Base-by-base conservation (phyloP, 148 eudicot genomes). In the Rhododendron molle region DNA sequence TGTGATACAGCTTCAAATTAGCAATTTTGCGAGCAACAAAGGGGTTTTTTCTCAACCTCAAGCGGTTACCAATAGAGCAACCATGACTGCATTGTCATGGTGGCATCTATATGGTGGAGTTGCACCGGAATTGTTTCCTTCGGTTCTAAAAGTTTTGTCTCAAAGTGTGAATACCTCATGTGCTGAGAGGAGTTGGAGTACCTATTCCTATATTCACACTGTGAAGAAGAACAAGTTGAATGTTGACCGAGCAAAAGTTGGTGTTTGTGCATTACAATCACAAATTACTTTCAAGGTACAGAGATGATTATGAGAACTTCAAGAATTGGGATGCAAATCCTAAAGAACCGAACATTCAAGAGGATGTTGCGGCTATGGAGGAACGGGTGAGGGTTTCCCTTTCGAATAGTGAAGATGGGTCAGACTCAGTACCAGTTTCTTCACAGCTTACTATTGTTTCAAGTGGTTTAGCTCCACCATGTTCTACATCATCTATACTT, bases 1-100 rank as follows among this genome's bases (percentile, higher is more conserved):
- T 50, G 1, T 67, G 18, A 18, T 89, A 69, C 32, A 88, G 5
- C 28, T 84, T 26, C 83, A 89, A 43, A 72, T 89, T 1, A 11
- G 38, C 2, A 40, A 28, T 71, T 71, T 28, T 30, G 36, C 30
- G n/a, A 69, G 34, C 11, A 69, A 26, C 10, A 28, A 7, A 26
- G 32, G 73, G 26, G 34, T 69, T 69, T 69, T 69, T 69, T n/a
- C 73, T n/a, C 38, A 36, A 36, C 38, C 38, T 36, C 38, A 36
- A 36, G 38, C 38, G 38, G 38, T 36, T 36, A 36, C 73, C 28
- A 13, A 26, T 69, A 69, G 73, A 69, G 26, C 5, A 62, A 69
- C 76, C 76, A 72, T 72, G 77, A 72, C 0, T 15, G 40, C 77
- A 72, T 15, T 38, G 40, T 38, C 40, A 38, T 38, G 40, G 40